phyloP scores from a whole-genome alignment of 129 eudicot genomes.

The Pittosporum tobira region DNA sequence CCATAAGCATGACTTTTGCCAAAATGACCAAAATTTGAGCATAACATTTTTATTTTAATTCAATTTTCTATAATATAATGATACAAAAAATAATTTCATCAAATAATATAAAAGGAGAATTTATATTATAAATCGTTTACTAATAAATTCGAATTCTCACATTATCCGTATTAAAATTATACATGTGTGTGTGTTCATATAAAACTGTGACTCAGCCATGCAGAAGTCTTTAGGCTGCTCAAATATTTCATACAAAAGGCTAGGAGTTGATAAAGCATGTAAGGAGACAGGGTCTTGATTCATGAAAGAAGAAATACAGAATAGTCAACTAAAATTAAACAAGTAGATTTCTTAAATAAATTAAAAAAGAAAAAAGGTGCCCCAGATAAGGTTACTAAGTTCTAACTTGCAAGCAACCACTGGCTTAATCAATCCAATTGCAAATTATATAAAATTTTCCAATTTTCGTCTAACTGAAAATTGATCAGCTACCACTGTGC shows the following conservation, averaged over 20 bases:
- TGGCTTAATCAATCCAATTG: not conserved
- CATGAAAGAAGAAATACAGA: too few species aligned
- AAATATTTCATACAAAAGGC: too few species aligned
- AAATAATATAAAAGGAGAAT: too few species aligned
- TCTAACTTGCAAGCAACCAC: not conserved
- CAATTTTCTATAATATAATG: too few species aligned
- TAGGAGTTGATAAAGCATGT: not conserved
- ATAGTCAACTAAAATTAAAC: not conserved
- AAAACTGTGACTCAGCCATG: not conserved
- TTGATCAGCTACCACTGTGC: not conserved
- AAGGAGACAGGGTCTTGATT: not conserved
- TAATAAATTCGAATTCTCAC: too few species aligned
- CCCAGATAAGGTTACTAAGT: too few species aligned
- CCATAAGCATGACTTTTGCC: too few species aligned
- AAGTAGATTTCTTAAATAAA: not conserved
- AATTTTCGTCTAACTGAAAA: not conserved
- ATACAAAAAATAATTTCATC: too few species aligned
- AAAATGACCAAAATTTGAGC: too few species aligned
- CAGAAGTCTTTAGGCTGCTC: conserved; percentile 3
- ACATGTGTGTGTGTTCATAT: not conserved
- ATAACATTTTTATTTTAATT: too few species aligned
- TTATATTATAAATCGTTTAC: too few species aligned
- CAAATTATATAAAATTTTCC: not conserved
- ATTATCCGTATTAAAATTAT: not conserved
- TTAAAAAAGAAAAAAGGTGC: not conserved